phyloP scores from a whole-genome alignment of 352 stramenopile species.

The Salisapilia sapeloensis region DNA sequence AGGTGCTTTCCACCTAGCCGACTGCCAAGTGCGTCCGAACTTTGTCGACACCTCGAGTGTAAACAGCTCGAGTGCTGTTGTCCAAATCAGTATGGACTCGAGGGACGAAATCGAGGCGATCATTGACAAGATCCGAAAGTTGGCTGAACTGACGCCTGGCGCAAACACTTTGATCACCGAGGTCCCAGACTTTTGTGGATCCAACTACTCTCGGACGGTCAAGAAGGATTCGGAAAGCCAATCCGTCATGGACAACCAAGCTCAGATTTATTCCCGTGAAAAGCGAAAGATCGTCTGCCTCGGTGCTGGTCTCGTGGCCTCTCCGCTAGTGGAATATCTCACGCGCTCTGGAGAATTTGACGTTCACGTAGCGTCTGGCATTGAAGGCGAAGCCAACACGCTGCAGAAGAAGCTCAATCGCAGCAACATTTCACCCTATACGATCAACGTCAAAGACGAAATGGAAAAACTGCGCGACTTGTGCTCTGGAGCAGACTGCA shows the following conservation, averaged over 20 bases:
- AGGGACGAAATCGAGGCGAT: slow-evolving; percentile 68
- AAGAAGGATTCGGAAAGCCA: slow-evolving; percentile 48
- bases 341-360: slow-evolving; percentile 51
- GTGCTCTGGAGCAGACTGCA: slow-evolving; percentile 78
- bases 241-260: slow-evolving; percentile 4
- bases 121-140: slow-evolving; percentile 66
- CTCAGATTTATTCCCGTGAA: slow-evolving; percentile 31
- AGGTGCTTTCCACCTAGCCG: slow-evolving; percentile 81
- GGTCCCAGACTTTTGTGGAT: slow-evolving; percentile 57
- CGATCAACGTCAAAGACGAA: slow-evolving; percentile 52
- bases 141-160: slow-evolving; percentile 69
- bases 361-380: slow-evolving; percentile 52
- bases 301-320: slow-evolving; percentile 66
- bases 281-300: slow-evolving; percentile 80
- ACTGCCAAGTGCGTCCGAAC: slow-evolving; percentile 83
- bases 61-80: slow-evolving; percentile 50
- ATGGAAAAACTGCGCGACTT: slow-evolving; percentile 44
- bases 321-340: slow-evolving; percentile 77
- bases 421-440: slow-evolving; percentile 47
- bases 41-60: slow-evolving; percentile 16
- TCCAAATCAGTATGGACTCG: slow-evolving; percentile 67
- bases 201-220: slow-evolving; percentile 58
- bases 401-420: slow-evolving; percentile 54
- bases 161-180: slow-evolving; percentile 78
- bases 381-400: slow-evolving; percentile 52